Evolutionary conservation across 1,284 basidiomycete species (phyloP).

Genomic region (Leccinum ponderosum): DNA sequence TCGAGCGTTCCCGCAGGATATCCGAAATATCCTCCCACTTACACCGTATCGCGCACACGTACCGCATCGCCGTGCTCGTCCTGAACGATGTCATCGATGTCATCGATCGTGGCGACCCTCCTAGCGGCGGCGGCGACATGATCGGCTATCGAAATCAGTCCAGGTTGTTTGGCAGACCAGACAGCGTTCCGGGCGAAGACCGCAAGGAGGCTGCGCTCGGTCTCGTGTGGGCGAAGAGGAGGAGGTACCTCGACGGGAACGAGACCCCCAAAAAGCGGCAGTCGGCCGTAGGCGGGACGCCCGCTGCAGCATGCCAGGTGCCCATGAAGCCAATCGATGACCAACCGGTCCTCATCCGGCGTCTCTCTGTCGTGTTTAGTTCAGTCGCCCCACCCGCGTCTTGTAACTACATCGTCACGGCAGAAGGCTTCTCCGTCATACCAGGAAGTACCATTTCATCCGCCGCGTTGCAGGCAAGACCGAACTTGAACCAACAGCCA

Average conservation of each 20-base stretch:
- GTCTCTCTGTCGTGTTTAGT: slow-evolving; percentile 75
- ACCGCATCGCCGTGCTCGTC: slow-evolving; percentile 74
- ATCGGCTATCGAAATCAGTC: slow-evolving; percentile 69
- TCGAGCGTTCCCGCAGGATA: slow-evolving; percentile 70
- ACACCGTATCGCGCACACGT: slow-evolving; percentile 63
- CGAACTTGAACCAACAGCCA: background rate
- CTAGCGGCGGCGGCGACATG: slow-evolving; percentile 7
- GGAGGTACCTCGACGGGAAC: slow-evolving; percentile 50
- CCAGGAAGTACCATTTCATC: slow-evolving; percentile 24
- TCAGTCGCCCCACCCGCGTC: slow-evolving; percentile 56
- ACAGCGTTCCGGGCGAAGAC: slow-evolving; percentile 54
- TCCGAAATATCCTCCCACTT: slow-evolving; percentile 66
- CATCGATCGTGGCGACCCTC: slow-evolving; percentile 43
- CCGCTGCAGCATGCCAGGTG: background rate
- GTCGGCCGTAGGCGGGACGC: background rate
- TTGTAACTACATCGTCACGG: slow-evolving; percentile 72
- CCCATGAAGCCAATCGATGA: slow-evolving; percentile 25
- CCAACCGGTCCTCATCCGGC: slow-evolving; percentile 52
- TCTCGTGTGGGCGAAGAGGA: slow-evolving; percentile 81
- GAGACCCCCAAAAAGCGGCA: slow-evolving; percentile 22
- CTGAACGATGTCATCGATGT: slow-evolving; percentile 87
- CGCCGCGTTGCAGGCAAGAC: background rate
- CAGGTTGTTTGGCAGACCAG: slow-evolving; percentile 71
- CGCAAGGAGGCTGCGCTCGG: slow-evolving; percentile 82
- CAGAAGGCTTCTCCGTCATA: slow-evolving; percentile 51